Evolutionary conservation across 2,329 filamentous ascomycete genomes (phyloP).

Genomic region (Teratosphaeria zuluensis): DNA sequence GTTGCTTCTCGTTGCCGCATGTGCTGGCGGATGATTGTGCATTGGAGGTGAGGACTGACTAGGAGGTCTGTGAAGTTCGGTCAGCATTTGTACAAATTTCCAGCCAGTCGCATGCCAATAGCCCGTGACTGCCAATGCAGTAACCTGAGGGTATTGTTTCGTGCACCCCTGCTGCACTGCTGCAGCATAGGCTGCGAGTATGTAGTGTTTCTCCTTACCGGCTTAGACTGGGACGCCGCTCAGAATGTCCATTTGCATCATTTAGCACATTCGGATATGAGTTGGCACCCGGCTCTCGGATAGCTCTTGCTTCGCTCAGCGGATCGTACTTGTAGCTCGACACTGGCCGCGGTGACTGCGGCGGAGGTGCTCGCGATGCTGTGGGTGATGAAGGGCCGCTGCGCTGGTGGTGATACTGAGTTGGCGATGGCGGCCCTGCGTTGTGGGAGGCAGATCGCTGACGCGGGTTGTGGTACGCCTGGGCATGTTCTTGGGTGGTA

Average conservation of each 20-base stretch:
- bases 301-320: constrained; percentile 35
- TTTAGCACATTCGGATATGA: constrained; percentile 8
- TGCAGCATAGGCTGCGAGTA: background rate
- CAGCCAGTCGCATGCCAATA: background rate
- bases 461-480: background rate
- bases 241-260: constrained; percentile 17
- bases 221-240: constrained; percentile 9
- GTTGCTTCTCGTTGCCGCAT: constrained; percentile 19
- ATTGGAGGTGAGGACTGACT: constrained; percentile 18
- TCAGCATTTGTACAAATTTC: background rate
- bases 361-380: constrained; percentile 20
- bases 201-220: constrained; percentile 5
- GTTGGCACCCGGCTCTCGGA: constrained; percentile 14
- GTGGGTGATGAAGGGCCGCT: constrained; percentile 27
- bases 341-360: constrained; percentile 30
- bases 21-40: constrained; percentile 19
- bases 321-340: constrained; percentile 41
- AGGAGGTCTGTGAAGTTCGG: constrained; percentile 1
- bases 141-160: background rate
- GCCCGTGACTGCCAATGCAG: background rate
- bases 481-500: constrained; percentile 13
- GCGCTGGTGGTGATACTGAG: constrained; percentile 22
- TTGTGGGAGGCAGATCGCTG: constrained; percentile 20
- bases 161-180: background rate
- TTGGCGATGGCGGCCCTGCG: constrained; percentile 18